Evolutionary conservation across 2,329 filamentous ascomycete genomes (phyloP), one percentile per base, ranked within the genome.

Genomic region (Emergomyces pasteurianus): DNA sequence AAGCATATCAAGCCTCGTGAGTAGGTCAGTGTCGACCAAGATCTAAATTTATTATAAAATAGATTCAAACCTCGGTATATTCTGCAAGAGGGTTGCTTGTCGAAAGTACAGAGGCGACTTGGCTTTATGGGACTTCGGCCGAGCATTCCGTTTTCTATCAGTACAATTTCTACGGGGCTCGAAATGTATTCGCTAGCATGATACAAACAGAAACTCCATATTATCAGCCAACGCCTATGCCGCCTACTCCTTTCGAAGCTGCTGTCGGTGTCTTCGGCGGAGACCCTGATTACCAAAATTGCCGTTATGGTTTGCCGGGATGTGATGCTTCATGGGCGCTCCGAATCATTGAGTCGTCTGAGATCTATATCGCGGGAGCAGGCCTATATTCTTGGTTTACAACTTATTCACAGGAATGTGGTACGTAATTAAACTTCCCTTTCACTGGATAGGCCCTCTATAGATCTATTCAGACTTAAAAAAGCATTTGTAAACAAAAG

Each of bases 71-170:
- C 16, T 52, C 46, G 5, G 21, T 59, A 28, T 59, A 59, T 47
- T 21, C 47, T 10, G 58, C 58, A 18, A 52, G 58, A 36, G 58
- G 58, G 10, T 10, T 59, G 31, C 47, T 59, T 31, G 58, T 59
- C n/a, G 58, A 59, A 18, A 59, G 58, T 26, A 53, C 46, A 2
- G 34, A 31, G 12, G 31, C 58, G 26, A 59, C 58, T 14, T 59
- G 46, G 46, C 38, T 59, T 10, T 59, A 59, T 34, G 58, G 58
- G n/a, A 59, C 58, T 3, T 59, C 58, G 16, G 42, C 58, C 9
- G 58, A 59, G 58, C 58, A 59, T 53, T 47, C 58, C 9, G 34
- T 54, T n/a, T 59, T 38, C 47, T 59, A 59, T 16, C 58, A 59
- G 47, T 59, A 59, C 23, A 40, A 50, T 18, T 59, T 59, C 34